Evolutionary conservation across 495 filamentous ascomycete genomes (phyloP).

Genomic region (Aspergillus heteromorphus): DNA sequence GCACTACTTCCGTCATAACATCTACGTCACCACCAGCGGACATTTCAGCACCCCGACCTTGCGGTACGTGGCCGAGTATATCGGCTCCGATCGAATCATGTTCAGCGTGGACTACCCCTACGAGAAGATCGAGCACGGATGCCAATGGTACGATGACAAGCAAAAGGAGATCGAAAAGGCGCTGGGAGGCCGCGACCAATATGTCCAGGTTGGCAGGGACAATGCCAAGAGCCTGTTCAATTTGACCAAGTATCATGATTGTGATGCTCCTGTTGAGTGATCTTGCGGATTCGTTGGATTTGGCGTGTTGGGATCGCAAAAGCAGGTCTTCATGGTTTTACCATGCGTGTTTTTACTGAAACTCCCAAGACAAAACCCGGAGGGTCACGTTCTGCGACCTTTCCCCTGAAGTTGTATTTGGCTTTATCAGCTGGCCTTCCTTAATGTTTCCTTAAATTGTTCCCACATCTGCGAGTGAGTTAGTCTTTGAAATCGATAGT

Average conservation of each 20-base stretch:
- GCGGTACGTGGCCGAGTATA: not conserved
- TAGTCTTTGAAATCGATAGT: too few relatives aligned
- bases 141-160: conserved; percentile 1
- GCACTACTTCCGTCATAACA: conserved; percentile 41
- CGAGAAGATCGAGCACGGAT: not conserved
- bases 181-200: conserved; percentile 21
- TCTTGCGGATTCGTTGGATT: not conserved
- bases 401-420: too few relatives aligned
- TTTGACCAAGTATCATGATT: conserved; percentile 21
- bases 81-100: conserved; percentile 2
- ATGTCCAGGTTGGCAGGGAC: conserved; percentile 28
- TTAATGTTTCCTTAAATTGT: too few relatives aligned
- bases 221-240: conserved; percentile 42
- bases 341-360: too few relatives aligned
- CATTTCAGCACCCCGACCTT: not conserved
- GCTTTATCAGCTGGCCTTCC: too few relatives aligned
- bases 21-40: conserved; percentile 13
- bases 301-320: not conserved
- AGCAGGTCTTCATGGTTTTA: too few relatives aligned
- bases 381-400: too few relatives aligned
- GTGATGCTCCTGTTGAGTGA: conserved; percentile 10
- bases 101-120: conserved; percentile 9
- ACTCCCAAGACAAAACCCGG: too few relatives aligned
- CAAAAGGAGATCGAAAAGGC: conserved; percentile 9
- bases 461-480: too few relatives aligned